Evolutionary conservation across 1,284 basidiomycete genomes (phyloP).

Genomic region (Vanrija humicola): DNA sequence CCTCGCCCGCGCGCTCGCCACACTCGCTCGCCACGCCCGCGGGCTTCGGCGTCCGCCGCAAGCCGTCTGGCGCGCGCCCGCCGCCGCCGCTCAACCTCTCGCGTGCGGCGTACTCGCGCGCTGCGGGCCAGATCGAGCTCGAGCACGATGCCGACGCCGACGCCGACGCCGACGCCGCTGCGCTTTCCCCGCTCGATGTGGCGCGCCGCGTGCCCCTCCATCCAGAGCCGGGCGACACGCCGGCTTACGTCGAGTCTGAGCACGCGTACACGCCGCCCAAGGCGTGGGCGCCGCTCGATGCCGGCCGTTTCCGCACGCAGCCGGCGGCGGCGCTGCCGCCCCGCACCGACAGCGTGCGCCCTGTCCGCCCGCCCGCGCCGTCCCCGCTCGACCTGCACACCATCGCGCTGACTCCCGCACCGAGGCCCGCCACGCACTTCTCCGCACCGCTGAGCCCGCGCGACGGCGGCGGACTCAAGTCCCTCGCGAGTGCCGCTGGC

Average conservation of each 20-base stretch:
- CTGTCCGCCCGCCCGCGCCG: constrained; percentile 8
- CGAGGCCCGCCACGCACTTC: constrained; percentile 11
- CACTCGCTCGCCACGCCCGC: background rate
- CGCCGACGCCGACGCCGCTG: background rate
- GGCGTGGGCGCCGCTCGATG: too few relatives aligned
- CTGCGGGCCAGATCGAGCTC: too few relatives aligned
- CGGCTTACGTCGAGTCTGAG: constrained; percentile 10
- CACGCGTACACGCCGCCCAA: constrained; percentile 19
- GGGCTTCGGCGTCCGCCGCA: background rate
- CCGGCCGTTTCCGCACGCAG: background rate
- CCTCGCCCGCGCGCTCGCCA: background rate
- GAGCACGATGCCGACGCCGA: too few relatives aligned
- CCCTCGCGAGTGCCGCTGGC: too few relatives aligned
- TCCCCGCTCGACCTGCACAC: constrained; percentile 27
- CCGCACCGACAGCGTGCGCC: constrained; percentile 9
- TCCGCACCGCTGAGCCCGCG: background rate
- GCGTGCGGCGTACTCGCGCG: constrained; percentile 5
- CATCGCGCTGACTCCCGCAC: constrained; percentile 37
- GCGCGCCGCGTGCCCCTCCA: background rate
- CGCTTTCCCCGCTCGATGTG: background rate
- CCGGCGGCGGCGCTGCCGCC: background rate
- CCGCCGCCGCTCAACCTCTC: constrained; percentile 32
- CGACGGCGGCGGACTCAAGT: background rate
- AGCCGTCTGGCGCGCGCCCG: background rate
- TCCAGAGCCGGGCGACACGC: background rate